phyloP scores from a whole-genome alignment of 306 rosid genomes.

The Gillenia trifoliata region DNA sequence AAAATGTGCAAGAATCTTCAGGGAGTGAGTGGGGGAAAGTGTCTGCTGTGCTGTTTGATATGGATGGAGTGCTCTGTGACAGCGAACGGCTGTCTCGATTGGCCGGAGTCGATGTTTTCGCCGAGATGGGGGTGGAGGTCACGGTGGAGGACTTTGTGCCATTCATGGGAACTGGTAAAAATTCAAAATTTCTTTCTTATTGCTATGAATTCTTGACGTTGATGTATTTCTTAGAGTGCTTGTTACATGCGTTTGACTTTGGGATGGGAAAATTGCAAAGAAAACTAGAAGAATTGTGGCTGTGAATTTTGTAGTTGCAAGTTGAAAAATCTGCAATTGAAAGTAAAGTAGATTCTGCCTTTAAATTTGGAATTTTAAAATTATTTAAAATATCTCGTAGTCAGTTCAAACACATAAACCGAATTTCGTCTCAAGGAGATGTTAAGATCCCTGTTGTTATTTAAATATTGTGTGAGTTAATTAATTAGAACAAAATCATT shows the following conservation, averaged over 20 bases:
- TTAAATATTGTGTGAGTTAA: background rate
- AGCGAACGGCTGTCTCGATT: constrained; percentile 82
- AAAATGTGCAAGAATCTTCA: constrained; percentile 30
- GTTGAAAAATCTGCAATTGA: background rate
- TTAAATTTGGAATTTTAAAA: background rate
- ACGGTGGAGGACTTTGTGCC: constrained; percentile 85
- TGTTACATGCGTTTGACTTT: background rate
- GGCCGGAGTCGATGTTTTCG: constrained; percentile 78
- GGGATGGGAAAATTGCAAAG: background rate
- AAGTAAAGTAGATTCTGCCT: background rate
- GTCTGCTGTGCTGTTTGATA: constrained; percentile 87
- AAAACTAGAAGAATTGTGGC: background rate
- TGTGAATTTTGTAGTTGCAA: background rate
- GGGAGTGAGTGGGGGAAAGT: constrained; percentile 71
- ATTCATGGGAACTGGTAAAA: constrained; percentile 86
- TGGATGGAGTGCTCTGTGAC: constrained; percentile 95
- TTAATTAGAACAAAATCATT: background rate
- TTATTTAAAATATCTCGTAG: background rate
- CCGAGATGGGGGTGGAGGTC: constrained; percentile 81
- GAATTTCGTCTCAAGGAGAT: no score
- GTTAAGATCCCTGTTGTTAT: background rate
- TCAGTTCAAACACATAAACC: no score
- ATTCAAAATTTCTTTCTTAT: background rate
- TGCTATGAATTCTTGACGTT: background rate
- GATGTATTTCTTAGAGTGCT: background rate